Base-by-base conservation (phyloP, 441 rosid species). In the Iberis amara region DNA sequence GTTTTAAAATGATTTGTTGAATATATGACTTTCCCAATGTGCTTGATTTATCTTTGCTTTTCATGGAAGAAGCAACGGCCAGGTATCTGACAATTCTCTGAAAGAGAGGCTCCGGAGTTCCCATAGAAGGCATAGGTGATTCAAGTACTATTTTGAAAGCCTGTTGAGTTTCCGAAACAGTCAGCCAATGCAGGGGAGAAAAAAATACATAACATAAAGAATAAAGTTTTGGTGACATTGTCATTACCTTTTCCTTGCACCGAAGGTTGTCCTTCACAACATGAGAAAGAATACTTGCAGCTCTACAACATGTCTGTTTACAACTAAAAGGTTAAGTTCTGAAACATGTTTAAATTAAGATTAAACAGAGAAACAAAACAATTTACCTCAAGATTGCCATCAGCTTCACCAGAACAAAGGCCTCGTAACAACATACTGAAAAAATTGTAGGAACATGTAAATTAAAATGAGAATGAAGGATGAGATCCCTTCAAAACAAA, bases 281-380 rank as follows among this genome's bases (percentile, higher is more conserved):
- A 73, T 89, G 90, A 61, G 97, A 84, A 55, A 94, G 83, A 43
- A 89, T 85, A 68, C 94, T 86, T 44, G 99, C 96, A 73, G 97
- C 95, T 72, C 99, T 79, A 83, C 95, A 78, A 74, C 92, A 89
- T 62, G 76, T 82, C 99, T 94, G 81, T 43, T 66, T 73, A 39
- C 72, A 63, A 69, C 30, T 21, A 61, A 74, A 14, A 65, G 64
- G 44, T 41, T 4, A 50, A 48, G 59, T 24, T 39, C n/a, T 6
- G 8, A 7, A 49, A 15, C 3, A 14, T 26, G 1, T 11, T 10
- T 3, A 36, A 38, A 38, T 15, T 13, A 48, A 44, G 21, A 37
- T 30, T 37, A 35, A 55, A 41, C 48, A 30, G 38, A 39, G 36
- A 55, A 21, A 41, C 56, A 61, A 31, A 18, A 18, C 21, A 18